Evolutionary conservation across 2,329 filamentous ascomycete genomes (phyloP).

Genomic region (Sarocladium kiliense): DNA sequence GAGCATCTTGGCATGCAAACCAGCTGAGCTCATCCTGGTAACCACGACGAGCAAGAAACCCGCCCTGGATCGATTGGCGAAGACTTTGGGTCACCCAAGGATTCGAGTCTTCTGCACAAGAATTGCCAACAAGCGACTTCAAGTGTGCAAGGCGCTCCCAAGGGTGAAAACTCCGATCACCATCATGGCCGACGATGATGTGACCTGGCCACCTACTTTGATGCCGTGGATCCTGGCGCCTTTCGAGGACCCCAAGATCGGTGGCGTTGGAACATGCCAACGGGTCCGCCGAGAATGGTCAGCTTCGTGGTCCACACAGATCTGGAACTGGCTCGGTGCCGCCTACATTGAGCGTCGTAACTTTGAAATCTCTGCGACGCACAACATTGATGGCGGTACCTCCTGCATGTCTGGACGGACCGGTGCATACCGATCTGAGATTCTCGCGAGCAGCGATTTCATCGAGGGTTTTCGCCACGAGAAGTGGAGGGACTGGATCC

Average conservation of each 20-base stretch:
- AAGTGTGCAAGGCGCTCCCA: slow-evolving; percentile 87
- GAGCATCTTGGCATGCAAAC: slow-evolving; percentile 67
- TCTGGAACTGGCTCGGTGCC: slow-evolving; percentile 87
- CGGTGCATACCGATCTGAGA: slow-evolving; percentile 84
- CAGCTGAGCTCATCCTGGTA: slow-evolving; percentile 73
- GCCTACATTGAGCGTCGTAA: slow-evolving; percentile 91
- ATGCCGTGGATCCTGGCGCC: slow-evolving; percentile 90
- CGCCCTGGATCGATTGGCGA: slow-evolving; percentile 61
- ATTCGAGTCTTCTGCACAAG: slow-evolving; percentile 71
- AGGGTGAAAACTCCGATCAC: slow-evolving; percentile 79
- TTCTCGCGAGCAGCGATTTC: slow-evolving; percentile 80
- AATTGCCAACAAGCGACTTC: slow-evolving; percentile 91
- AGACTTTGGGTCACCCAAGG: slow-evolving; percentile 52
- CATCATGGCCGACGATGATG: slow-evolving; percentile 92
- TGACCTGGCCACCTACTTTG: slow-evolving; percentile 82
- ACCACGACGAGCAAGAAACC: slow-evolving; percentile 77
- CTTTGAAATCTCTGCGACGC: slow-evolving; percentile 94
- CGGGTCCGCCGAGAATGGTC: slow-evolving; percentile 66
- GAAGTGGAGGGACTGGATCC: slow-evolving; percentile 79
- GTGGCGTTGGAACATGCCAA: slow-evolving; percentile 90
- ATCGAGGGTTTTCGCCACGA: slow-evolving; percentile 87
- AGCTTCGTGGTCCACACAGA: slow-evolving; percentile 52
- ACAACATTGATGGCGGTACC: slow-evolving; percentile 91
- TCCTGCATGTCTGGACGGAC: slow-evolving; percentile 95
- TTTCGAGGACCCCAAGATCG: slow-evolving; percentile 78